These are phyloP conservation scores for Trametes hirsuta DNA, from an alignment of 1,284 basidiomycete species.

Conservation along the genomic window DNA sequence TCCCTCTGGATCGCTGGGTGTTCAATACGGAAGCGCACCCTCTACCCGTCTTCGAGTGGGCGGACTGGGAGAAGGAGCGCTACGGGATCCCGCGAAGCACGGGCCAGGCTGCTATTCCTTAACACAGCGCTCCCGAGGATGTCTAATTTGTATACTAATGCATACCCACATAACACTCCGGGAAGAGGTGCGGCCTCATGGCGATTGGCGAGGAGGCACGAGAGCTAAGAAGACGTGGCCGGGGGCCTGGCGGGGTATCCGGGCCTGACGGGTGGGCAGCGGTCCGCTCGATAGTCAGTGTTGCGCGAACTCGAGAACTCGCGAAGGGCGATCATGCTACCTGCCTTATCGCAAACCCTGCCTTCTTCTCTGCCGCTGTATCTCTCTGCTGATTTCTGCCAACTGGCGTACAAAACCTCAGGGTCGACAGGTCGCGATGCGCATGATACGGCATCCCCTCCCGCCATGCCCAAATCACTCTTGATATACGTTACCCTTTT, in stretches of 20 bases:
- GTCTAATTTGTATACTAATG: not conserved
- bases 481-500: too few species aligned
- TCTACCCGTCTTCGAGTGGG: constrained; percentile 76
- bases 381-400: not conserved
- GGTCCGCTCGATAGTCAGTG: too few species aligned
- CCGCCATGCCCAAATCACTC: too few species aligned
- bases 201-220: too few species aligned
- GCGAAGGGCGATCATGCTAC: constrained; percentile 19
- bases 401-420: not conserved
- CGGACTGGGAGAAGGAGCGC: constrained; percentile 36
- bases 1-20: constrained; percentile 76
- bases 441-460: too few species aligned
- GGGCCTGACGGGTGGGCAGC: too few species aligned
- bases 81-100: constrained; percentile 8
- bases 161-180: not conserved
- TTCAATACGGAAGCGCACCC: constrained; percentile 89
- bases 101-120: too few species aligned
- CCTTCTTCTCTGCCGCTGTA: constrained; percentile 1
- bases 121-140: too few species aligned
- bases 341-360: constrained; percentile 10
- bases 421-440: not conserved
- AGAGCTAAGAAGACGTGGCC: too few species aligned
- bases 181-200: too few species aligned
- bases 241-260: too few species aligned
- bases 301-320: constrained; percentile 11